Evolutionary conservation across 2,329 filamentous ascomycete species (phyloP), one percentile per base, ranked within the genome.

Genomic region (Fusarium begoniae): DNA sequence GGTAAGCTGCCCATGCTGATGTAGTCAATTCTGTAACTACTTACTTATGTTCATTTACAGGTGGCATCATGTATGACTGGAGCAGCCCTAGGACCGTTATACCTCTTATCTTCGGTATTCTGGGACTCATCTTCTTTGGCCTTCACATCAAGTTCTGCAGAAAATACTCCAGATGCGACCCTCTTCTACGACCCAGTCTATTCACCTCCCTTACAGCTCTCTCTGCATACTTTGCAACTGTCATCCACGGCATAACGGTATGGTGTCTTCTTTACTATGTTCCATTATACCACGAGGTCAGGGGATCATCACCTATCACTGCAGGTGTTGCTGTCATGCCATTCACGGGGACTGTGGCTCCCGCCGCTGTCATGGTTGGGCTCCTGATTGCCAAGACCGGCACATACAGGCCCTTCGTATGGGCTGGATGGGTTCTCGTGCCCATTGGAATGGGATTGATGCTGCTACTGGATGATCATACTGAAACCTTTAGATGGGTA

Each of bases 1-100:
- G 71, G 75, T 77, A 61, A 66, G 74, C 63, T 47, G 22, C 20
- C 30, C 20, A 38, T 30, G 3, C 17, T 37, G 11, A 20, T 10
- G 17, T 30, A 20, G 7, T 41, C 18, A n/a, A 38, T 4, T 24
- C 11, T 18, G n/a, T 18, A 24, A 22, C 17, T 59, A 5, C 65
- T 69, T 61, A 20, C 64, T 75, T 22, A 75, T 32, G 20, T 24
- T 24, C 13, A 30, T 41, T 47, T 7, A 7, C 35, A 75, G 92
- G 90, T 15, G 91, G 90, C 43, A 85, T 92, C 14, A 88, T 91
- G 82, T 93, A 92, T 77, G 77, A 85, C 1, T 94, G 91, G 92
- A 79, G 82, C 50, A 90, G 86, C 8, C 92, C 88, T 86, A 85
- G 86, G 4, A 91, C 90, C 0, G 81, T 93, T 3, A 84, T 92